Percentiles rank a stretch among this genome's conserved stretches.
Conservation (phyloP, 2,329 filamentous ascomycete species). For the Calonectria leucothoes region DNA sequence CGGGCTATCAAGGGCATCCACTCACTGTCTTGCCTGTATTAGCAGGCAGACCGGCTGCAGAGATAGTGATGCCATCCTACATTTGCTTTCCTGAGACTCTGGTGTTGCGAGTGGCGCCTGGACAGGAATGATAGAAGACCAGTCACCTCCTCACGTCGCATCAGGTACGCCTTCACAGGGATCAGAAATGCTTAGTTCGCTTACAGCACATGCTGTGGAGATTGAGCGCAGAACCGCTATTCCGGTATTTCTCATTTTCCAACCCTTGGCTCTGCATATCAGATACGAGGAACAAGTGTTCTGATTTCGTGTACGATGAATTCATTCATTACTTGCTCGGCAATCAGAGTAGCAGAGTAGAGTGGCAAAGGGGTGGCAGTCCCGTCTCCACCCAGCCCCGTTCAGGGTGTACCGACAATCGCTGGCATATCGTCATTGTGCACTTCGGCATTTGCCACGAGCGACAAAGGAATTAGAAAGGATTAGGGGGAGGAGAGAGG, state of each 20-base stretch:
- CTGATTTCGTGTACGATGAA: neutral
- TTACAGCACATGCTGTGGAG: neutral
- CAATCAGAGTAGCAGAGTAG: slow-evolving; percentile 16
- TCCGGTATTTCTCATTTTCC: neutral
- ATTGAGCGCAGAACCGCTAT: neutral
- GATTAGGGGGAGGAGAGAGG: neutral
- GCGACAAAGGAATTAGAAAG: neutral
- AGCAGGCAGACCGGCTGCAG: neutral
- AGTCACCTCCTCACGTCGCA: slow-evolving; percentile 19
- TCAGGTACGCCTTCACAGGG: slow-evolving; percentile 6
- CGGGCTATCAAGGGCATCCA: neutral
- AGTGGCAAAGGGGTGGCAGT: slow-evolving; percentile 16
- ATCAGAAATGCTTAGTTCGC: neutral
- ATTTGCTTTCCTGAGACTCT: slow-evolving; percentile 10
- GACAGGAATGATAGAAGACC: slow-evolving; percentile 9
- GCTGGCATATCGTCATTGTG: slow-evolving; percentile 8
- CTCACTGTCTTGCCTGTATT: neutral
- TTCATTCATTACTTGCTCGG: neutral
- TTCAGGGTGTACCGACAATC: neutral
- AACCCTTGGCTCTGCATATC: neutral
- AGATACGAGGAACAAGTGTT: neutral
- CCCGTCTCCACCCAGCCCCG: neutral
- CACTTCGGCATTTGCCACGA: slow-evolving; percentile 4
- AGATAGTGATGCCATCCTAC: slow-evolving; percentile 2
- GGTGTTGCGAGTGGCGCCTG: slow-evolving; percentile 9